Evolutionary conservation across 106 monocot species (phyloP).

Genomic region (Platanthera zijinensis): DNA sequence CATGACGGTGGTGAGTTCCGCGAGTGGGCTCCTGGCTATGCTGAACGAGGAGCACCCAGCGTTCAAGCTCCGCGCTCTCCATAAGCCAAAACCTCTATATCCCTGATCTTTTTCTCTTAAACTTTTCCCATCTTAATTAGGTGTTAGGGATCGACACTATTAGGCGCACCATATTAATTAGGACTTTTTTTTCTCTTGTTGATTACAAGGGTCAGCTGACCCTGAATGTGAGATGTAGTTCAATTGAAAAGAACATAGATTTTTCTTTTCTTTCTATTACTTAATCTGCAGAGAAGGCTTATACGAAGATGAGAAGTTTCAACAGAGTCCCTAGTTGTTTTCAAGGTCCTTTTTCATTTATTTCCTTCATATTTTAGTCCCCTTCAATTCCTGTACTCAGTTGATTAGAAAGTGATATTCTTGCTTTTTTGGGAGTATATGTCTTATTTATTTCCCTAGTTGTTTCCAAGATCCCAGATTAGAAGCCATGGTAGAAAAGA

Average conservation of each 20-base stretch:
- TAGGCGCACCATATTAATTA: neutral
- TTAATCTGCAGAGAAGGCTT: slow-evolving; percentile 62
- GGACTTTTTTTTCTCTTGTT: slow-evolving; percentile 2
- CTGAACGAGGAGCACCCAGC: slow-evolving; percentile 53
- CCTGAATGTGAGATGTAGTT: neutral
- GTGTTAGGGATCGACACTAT: neutral
- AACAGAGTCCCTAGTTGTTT: slow-evolving; percentile 86
- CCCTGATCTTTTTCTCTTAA: too few relatives aligned
- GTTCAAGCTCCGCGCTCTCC: slow-evolving; percentile 87
- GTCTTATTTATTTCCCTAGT: slow-evolving; percentile 31
- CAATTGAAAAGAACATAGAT: neutral
- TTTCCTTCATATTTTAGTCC: neutral
- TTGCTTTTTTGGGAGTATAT: slow-evolving; percentile 27
- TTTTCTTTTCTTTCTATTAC: neutral
- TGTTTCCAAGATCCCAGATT: slow-evolving; percentile 54
- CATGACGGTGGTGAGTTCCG: slow-evolving; percentile 65
- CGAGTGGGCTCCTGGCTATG: slow-evolving; percentile 80
- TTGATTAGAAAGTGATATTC: neutral
- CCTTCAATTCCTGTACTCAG: neutral
- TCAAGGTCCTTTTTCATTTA: slow-evolving; percentile 44
- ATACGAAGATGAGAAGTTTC: slow-evolving; percentile 95
- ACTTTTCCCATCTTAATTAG: neutral
- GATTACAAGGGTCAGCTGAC: neutral
- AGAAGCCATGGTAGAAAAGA: slow-evolving; percentile 92
- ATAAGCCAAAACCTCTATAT: slow-evolving; percentile 42